Evolutionary conservation across 176 grass and related monocot species (phyloP).

Genomic region (Carex pumila): DNA sequence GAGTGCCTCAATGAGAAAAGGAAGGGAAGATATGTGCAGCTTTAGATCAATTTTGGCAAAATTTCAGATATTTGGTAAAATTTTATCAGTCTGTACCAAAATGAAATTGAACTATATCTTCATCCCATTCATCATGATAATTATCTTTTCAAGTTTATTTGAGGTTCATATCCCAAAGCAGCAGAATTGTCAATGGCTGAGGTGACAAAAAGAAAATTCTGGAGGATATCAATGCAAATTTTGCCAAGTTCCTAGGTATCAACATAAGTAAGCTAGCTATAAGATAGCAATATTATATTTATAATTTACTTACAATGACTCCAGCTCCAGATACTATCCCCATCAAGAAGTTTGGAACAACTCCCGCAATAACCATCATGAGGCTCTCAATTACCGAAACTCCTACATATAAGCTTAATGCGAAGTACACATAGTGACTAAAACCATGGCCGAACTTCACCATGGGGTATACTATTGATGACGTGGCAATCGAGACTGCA

Average conservation of each 20-base stretch:
- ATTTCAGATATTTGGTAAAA: neutral
- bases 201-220: neutral
- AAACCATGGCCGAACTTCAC: slow-evolving; percentile 70
- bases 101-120: neutral
- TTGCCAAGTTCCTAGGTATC: neutral
- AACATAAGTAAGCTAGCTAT: neutral
- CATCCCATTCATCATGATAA: neutral
- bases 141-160: neutral
- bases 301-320: slow-evolving; percentile 47
- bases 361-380: slow-evolving; percentile 93
- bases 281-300: neutral
- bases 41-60: neutral
- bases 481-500: slow-evolving; percentile 44
- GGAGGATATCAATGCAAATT: neutral
- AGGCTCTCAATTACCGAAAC: slow-evolving; percentile 89
- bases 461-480: slow-evolving; percentile 82
- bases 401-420: slow-evolving; percentile 61
- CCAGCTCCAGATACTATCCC: slow-evolving; percentile 84
- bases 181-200: neutral
- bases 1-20: neutral
- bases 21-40: neutral
- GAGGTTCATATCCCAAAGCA: neutral
- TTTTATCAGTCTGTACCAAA: neutral
- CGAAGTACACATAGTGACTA: slow-evolving; percentile 63
- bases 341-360: slow-evolving; percentile 97